Percentiles rank a stretch among this genome's conserved stretches.
phyloP scores from a whole-genome alignment of 345 rosid species.

The Gynandropsis gynandra region DNA sequence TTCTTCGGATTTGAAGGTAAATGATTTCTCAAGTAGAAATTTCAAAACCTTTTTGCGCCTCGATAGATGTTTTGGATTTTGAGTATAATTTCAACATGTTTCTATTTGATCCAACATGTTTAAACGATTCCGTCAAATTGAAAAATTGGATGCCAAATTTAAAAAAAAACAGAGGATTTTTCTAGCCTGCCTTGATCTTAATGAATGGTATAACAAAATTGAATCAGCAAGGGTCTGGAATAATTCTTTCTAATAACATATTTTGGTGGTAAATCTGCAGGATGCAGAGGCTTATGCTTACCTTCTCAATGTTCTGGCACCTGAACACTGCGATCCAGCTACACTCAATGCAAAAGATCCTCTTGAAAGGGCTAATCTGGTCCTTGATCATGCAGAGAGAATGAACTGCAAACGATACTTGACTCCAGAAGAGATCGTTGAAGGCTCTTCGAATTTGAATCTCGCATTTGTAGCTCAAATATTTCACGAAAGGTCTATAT shows the following conservation, averaged over 20 bases:
- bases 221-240: conserved; percentile 1
- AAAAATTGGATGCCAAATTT: neutral
- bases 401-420: conserved; percentile 82
- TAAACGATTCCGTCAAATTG: neutral
- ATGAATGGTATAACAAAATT: neutral
- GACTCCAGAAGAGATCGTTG: conserved; percentile 71
- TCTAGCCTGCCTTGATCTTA: neutral
- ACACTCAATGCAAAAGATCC: conserved; percentile 66
- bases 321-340: conserved; percentile 70
- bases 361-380: conserved; percentile 62
- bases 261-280: conserved; percentile 36
- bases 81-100: conserved; percentile 1
- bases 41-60: neutral
- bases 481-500: conserved; percentile 70
- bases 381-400: conserved; percentile 74
- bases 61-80: neutral
- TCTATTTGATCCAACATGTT: conserved; percentile 15
- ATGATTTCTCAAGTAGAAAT: conserved; percentile 11
- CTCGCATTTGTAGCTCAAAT: conserved; percentile 89
- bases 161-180: neutral
- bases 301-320: conserved; percentile 86
- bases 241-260: neutral
- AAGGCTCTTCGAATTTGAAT: conserved; percentile 76
- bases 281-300: conserved; percentile 84
- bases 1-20: conserved; percentile 84